Evolutionary conservation across 805 yeast genomes (phyloP), one percentile per base, ranked within the genome.

Genomic region (Candida argentea): DNA sequence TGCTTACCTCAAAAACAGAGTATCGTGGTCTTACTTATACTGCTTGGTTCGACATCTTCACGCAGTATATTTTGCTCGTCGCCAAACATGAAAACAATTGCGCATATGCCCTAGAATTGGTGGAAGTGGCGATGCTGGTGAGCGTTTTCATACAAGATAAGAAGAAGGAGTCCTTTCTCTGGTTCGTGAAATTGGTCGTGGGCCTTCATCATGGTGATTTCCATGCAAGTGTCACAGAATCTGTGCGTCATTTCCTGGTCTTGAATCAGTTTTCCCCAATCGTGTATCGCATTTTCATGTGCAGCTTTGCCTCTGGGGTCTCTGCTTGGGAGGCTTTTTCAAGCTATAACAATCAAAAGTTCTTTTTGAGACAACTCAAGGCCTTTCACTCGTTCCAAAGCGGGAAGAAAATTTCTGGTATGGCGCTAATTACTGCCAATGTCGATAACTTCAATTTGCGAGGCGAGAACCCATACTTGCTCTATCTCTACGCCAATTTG

Each of bases 311-410:
- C 1, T 65, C 80, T 0, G 86, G 89, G 0, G 57, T 61, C 16
- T 57, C 56, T 5, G 70, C 81, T 1, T 56, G 71, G 42, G 78
- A 73, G 9, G 62, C 70, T 11, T 73, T 79, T 44, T 76, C 83
- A 27, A 76, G 80, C 26, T 75, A 84, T 20, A 82, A 84, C 36
- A 89, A 84, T 45, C 97, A 89, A 43, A 91, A 91, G 50, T 89
- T 76, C 47, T 76, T 89, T 37, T 57, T 91, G 35, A 73, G 98
- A 40, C 96, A 87, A 42, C 62, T 89, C 38, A 91, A 89, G 47
- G 93, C 95, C 0, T 76, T 72, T 48, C 98, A 91, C 48, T 71
- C 91, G 3, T 44, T 79, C 10, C 65, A 73, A 17, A 53, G 62
- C 6, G 42, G 46, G 3, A 68, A 65, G 24, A 63, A 65, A 8